Conservation (phyloP, 2,329 filamentous ascomycete species). For the Trichoderma atroviride region DNA sequence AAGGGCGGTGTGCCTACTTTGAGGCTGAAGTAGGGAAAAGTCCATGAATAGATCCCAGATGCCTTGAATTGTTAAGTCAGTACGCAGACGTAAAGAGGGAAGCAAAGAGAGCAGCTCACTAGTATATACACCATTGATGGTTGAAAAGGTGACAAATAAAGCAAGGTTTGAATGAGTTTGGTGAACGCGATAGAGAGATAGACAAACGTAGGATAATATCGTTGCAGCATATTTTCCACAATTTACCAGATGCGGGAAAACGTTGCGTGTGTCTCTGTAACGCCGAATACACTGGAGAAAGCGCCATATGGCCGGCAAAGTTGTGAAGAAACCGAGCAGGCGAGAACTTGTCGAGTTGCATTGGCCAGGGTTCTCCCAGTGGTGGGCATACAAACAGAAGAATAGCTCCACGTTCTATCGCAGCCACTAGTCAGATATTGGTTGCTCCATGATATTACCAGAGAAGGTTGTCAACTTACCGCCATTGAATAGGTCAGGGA, state of each 20-base stretch:
- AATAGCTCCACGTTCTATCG: constrained; percentile 83
- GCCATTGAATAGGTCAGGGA: constrained; percentile 89
- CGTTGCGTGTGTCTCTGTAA: constrained; percentile 81
- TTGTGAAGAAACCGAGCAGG: constrained; percentile 80
- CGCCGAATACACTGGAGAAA: constrained; percentile 87
- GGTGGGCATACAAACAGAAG: constrained; percentile 86
- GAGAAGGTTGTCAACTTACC: constrained; percentile 56
- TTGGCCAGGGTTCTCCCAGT: constrained; percentile 71
- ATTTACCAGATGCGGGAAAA: constrained; percentile 91
- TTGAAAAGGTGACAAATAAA: constrained; percentile 77
- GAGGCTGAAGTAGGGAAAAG: constrained; percentile 84
- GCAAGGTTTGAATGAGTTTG: constrained; percentile 59
- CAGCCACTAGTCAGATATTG: not conserved
- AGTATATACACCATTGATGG: constrained; percentile 81
- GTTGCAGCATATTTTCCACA: constrained; percentile 88
- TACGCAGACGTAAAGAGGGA: not conserved
- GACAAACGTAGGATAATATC: constrained; percentile 73
- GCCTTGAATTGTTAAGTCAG: constrained; percentile 49
- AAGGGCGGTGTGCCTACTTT: constrained; percentile 67
- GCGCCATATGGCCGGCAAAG: constrained; percentile 86
- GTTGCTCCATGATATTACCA: not conserved
- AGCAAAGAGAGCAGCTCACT: constrained; percentile 54
- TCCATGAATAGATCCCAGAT: constrained; percentile 98
- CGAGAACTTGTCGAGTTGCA: constrained; percentile 89
- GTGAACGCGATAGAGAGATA: constrained; percentile 83